Evolutionary conservation across 306 rosid species (phyloP), one percentile per base, ranked within the genome.

Genomic region (Quercus ilex): DNA sequence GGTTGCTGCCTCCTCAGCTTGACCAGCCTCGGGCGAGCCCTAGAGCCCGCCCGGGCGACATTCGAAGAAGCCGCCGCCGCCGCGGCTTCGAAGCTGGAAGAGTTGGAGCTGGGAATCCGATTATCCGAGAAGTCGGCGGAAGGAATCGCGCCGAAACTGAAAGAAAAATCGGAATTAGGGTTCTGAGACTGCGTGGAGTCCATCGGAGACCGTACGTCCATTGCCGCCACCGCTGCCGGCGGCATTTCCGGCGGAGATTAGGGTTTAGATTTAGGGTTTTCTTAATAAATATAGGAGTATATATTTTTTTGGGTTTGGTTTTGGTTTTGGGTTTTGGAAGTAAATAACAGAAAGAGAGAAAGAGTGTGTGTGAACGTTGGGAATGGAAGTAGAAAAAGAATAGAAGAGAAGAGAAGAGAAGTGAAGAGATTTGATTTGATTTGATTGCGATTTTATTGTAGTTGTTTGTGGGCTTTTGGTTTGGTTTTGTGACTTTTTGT

Each of bases 1-100:
- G 77, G 81, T 21, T 77, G 85, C 84, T 87, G 95, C 89, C 81
- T 92, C 88, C 95, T 89, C 59, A 80, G 79, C 84, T 94, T 94
- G 73, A 28, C 75, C 14, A 91, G 78, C 77, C 97, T 80, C 23
- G 95, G 97, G 80, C 89, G 77, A 46, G 90, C 30, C 81, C 92
- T 30, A 18, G 74, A 69, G 53, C 77, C 74, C 7, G 70, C 17
- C 43, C 82, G 86, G 20, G 68, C 20, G 17, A 51, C 62, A 17
- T 43, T 67, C 5, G 71, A 69, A 78, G 68, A 52, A 13, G 62
- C 30, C 25, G 67, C 55, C 74, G 68, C 85, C 68, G 75, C 31
- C 56, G 73, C 57, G 71, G 64, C 75, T 14, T 49, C 80, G 53
- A 76, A 26, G 53, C 65, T 6, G 11, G 86, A 41, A 23, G 91